Evolutionary conservation across 768 basidiomycete species (phyloP), one percentile per base, ranked within the genome.

Genomic region (Phlebiopsis flavidoalba): DNA sequence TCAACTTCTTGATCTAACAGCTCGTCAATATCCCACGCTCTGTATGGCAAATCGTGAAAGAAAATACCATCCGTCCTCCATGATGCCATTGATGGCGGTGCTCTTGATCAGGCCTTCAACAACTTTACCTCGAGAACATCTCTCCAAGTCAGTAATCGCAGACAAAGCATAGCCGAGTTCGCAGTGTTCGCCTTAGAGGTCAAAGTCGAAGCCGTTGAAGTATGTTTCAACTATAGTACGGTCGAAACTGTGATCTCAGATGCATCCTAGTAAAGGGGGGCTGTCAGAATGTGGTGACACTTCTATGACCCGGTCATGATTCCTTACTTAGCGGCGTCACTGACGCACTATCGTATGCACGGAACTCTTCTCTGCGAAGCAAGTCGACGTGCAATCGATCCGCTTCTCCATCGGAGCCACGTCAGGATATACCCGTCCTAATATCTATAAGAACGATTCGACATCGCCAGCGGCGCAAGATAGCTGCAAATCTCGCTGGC

Each of bases 71-170:
- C n/a, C 85, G 66, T 98, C 96, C 61, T 85, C 80, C 35, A 91
- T 68, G 31, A 92, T 78, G 0, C 78, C 75, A n/a, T 83, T 76
- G 14, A 98, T 83, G 3, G 89, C 87, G 5, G 95, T 95, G n/a
- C n/a, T 31, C 78, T 94, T 93, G 45, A 91, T 86, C 61, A 96
- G 82, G 1, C 93, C n/a, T n/a, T n/a, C 93, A 50, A 98, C 85
- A 1, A n/a, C n/a, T n/a, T 95, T 92, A 8, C 94, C 95, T 19
- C n/a, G 92, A 85, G 72, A 98, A 95, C 73, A 91, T 90, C 70
- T 90, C 70, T 99, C 96, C 8, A 98, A 79, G 72, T 99, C 97
- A n/a, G 64, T 86, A 83, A 69, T 99, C 96, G 64, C 96, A 87
- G 88, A 83, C 24, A 86, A 74, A 0, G 89, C 84, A 68, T 91